A percentile compares a stretch with the other conserved stretches of the same genome.
These are phyloP conservation scores for Pichia sp. DNA, from an alignment of 1,139 yeast species.

Conservation along the genomic window DNA sequence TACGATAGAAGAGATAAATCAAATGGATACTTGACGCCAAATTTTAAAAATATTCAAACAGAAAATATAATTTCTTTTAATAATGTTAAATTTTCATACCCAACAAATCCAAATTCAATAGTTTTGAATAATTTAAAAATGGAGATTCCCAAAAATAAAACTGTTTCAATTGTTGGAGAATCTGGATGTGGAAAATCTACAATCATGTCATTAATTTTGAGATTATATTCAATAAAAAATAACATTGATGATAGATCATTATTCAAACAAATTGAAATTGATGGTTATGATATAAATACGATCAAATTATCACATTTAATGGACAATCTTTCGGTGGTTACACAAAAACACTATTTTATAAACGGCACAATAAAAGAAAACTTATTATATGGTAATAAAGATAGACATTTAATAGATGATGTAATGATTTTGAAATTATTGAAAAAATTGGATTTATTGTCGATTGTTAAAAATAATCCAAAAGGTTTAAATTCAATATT, in stretches of 20 bases:
- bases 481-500: conserved; percentile 51
- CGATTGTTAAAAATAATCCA: conserved; percentile 43
- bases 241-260: not conserved
- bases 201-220: conserved; percentile 44
- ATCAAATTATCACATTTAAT: conserved; percentile 48
- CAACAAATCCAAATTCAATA: conserved; percentile 19
- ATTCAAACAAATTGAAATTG: conserved; percentile 29
- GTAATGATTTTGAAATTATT: conserved; percentile 5
- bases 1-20: conserved; percentile 8
- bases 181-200: conserved; percentile 86
- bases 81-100: conserved; percentile 45
- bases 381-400: conserved; percentile 51
- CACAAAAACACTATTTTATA: conserved; percentile 61
- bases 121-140: conserved; percentile 39
- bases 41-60: conserved; percentile 7
- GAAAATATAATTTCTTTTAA: conserved; percentile 34
- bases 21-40: conserved; percentile 23
- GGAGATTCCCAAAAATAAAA: conserved; percentile 38
- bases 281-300: conserved; percentile 38
- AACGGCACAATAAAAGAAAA: conserved; percentile 65
- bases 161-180: conserved; percentile 62
- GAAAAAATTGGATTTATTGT: conserved; percentile 36
- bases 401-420: conserved; percentile 4
- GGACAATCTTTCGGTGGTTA: conserved; percentile 52
- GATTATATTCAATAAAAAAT: conserved; percentile 35